These are phyloP conservation scores for Tolypocladium inflatum DNA, from an alignment of 2,329 filamentous ascomycete genomes.

Conservation along the genomic window DNA sequence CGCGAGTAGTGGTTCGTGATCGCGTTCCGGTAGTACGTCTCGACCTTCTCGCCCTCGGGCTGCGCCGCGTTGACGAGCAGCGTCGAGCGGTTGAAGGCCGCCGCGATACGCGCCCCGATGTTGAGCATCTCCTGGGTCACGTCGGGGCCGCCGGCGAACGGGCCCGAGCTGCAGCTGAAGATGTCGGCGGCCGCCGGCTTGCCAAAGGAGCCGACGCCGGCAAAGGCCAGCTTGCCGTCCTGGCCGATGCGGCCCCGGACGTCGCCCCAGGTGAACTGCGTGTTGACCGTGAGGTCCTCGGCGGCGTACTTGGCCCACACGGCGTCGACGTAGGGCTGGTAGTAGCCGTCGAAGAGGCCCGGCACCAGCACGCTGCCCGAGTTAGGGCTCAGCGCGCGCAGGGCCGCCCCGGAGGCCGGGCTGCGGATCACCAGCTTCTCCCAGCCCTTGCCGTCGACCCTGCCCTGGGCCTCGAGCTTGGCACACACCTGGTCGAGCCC, in stretches of 20 bases:
- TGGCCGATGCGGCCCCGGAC: conserved; percentile 31
- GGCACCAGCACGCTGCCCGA: conserved; percentile 33
- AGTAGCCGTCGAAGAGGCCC: conserved; percentile 40
- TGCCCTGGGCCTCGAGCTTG: conserved; percentile 34
- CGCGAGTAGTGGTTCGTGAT: conserved; percentile 60
- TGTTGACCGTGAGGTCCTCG: conserved; percentile 39
- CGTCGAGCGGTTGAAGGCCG: conserved; percentile 67
- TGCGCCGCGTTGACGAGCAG: conserved; percentile 44
- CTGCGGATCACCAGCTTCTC: conserved; percentile 37
- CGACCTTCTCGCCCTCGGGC: conserved; percentile 39
- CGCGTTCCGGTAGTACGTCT: conserved; percentile 40
- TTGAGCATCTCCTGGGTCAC: conserved; percentile 42
- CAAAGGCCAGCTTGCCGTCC: conserved; percentile 29
- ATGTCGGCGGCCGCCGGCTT: conserved; percentile 39
- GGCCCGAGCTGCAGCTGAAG: conserved; percentile 44
- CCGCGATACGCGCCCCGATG: conserved; percentile 63
- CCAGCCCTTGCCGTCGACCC: conserved; percentile 40
- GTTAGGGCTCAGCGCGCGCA: conserved; percentile 46
- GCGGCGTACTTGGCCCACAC: conserved; percentile 41
- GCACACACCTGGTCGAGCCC: conserved; percentile 36
- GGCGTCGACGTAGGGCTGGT: conserved; percentile 35
- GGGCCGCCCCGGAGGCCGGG: conserved; percentile 22
- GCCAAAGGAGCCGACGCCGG: conserved; percentile 32
- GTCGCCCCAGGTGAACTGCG: conserved; percentile 42
- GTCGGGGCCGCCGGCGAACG: conserved; percentile 37